Conservation (phyloP, 2,329 filamentous ascomycete species). For the Hysterium pulicare region DNA sequence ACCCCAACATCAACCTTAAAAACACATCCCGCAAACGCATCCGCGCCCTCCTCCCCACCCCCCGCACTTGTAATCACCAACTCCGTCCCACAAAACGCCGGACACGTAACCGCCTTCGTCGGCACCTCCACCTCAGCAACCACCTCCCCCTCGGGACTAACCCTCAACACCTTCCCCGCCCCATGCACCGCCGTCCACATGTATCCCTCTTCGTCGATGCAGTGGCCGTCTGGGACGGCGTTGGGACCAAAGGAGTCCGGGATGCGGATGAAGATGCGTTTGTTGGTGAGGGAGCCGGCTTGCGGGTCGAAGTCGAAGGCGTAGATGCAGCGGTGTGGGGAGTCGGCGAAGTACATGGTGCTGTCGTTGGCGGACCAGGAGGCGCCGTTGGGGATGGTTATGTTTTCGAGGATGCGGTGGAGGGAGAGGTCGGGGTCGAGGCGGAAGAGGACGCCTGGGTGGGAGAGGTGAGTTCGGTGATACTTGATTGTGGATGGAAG, state of each 20-base stretch:
- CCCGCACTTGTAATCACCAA: constrained; percentile 76
- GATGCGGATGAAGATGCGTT: constrained; percentile 70
- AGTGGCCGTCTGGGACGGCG: constrained; percentile 74
- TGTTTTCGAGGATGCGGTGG: constrained; percentile 56
- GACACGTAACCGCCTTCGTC: constrained; percentile 76
- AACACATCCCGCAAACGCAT: constrained; percentile 64
- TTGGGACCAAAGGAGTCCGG: constrained; percentile 51
- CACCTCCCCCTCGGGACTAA: constrained; percentile 66
- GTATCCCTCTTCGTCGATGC: constrained; percentile 78
- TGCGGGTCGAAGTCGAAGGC: constrained; percentile 68
- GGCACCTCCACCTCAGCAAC: constrained; percentile 73
- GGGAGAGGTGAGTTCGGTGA: constrained; percentile 1
- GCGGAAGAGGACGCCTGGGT: constrained; percentile 66
- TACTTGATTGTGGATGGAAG: neutral
- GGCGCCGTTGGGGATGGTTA: constrained; percentile 81
- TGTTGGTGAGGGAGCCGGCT: constrained; percentile 65
- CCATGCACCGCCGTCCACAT: constrained; percentile 89
- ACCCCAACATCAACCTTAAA: constrained; percentile 77
- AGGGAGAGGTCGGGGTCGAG: constrained; percentile 62
- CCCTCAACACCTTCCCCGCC: constrained; percentile 69
- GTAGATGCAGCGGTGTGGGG: constrained; percentile 65
- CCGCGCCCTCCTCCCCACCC: constrained; percentile 58
- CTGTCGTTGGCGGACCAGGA: constrained; percentile 72
- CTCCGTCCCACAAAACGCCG: constrained; percentile 69
- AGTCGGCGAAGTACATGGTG: constrained; percentile 82